Conservation (phyloP, 202 grass and related monocot species). For the Dendrocalamus latiflorus region DNA sequence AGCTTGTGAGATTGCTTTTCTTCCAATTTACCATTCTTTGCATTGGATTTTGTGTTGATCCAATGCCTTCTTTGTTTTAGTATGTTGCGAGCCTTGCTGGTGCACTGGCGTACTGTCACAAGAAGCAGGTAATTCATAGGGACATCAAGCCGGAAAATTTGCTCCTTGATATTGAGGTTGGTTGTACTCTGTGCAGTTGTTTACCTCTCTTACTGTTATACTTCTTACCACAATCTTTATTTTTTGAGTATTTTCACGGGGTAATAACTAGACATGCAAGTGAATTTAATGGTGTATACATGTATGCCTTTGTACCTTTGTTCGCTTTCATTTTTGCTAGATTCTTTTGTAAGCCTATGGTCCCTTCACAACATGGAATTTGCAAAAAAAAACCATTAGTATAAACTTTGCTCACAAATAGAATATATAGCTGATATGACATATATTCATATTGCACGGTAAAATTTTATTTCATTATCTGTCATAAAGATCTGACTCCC, state of each 20-base stretch:
- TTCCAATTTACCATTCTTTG: background rate
- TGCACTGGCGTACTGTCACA: slow-evolving; percentile 85
- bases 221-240: background rate
- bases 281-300: background rate
- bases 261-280: background rate
- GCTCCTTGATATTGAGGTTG: slow-evolving; percentile 79
- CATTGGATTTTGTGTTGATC: background rate
- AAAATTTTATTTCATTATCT: background rate
- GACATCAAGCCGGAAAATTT: slow-evolving; percentile 99
- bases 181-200: slow-evolving; percentile 18
- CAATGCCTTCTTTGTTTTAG: slow-evolving; percentile 32
- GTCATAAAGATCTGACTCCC: background rate
- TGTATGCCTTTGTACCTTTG: background rate
- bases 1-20: background rate
- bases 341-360: background rate
- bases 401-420: background rate
- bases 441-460: background rate
- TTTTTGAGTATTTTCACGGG: background rate
- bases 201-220: background rate
- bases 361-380: background rate
- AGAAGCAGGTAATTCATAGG: slow-evolving; percentile 91
- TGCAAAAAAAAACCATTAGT: background rate
- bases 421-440: background rate
- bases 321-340: background rate
- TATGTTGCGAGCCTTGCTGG: slow-evolving; percentile 73